Base-by-base conservation (phyloP, 345 rosid genomes). In the Sonneratia alba region DNA sequence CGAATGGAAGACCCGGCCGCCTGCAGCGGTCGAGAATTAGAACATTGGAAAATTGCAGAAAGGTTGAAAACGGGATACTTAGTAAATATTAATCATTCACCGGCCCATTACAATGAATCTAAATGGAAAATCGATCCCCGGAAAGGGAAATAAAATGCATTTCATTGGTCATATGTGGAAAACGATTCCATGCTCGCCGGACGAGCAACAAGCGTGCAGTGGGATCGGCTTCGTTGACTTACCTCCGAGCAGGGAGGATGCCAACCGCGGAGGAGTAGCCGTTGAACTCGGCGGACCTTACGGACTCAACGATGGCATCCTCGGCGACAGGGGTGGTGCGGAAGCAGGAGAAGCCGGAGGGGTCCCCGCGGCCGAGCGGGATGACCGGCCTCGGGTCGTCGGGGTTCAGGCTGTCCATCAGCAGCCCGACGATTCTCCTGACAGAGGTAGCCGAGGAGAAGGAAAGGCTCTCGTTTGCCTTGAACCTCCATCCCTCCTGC, bases 291-390 rank as follows among this genome's bases (percentile, higher is more conserved):
- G 79, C 87, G 48, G 92, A 88, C n/a, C 81, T 79, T 32, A 92
- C 67, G 45, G 85, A 79, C 34, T 85, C 73, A 68, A 79, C 45
- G 10, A 42, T 42, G 45, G 45, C 45, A 9, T 42, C 45, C 45
- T 42, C 93, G 0, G 91, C 96, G 1, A 45, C 79, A 19, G 78
- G 53, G 14, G 72, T 14, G 36, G 93, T 87, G 9, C 86, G 81
- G 74, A 87, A 89, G 81, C 85, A 76, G 10, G 92, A 85, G 70
- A 85, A 88, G 36, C 61, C 75, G 14, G 97, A 85, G 55, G 96
- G 93, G 42, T 92, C 92, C 32, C 97, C 96, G n/a, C 85, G 89
- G 64, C 86, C 92, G 13, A 89, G 83, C 42, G 87, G 88, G 16
- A 89, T 49, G 32, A 80, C 36, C 3, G 81, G 36, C 75, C 85